These are phyloP conservation scores for Geosmithia putterillii DNA, from an alignment of 2,329 filamentous ascomycete genomes.

Conservation along the genomic window DNA sequence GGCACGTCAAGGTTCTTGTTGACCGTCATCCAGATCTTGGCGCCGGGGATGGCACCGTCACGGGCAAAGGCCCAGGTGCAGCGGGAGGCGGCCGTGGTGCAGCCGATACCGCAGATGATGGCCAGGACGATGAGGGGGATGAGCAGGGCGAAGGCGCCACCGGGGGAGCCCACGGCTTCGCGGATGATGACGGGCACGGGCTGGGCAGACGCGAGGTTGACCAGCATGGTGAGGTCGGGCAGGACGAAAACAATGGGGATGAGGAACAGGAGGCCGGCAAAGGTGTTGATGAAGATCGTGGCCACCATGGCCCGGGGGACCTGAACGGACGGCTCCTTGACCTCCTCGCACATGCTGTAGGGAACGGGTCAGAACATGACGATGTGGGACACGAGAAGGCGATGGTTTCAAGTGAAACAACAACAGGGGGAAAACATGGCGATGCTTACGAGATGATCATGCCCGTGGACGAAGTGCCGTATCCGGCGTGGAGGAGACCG, in stretches of 20 bases:
- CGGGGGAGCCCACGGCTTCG: constrained; percentile 45
- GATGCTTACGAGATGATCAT: constrained; percentile 63
- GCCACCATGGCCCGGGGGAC: constrained; percentile 63
- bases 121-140: constrained; percentile 54
- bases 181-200: constrained; percentile 54
- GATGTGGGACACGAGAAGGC: background rate
- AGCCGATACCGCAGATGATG: constrained; percentile 55
- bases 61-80: constrained; percentile 60
- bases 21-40: constrained; percentile 46
- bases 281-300: constrained; percentile 53
- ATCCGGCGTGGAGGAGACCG: constrained; percentile 59
- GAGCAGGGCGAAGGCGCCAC: constrained; percentile 49
- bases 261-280: constrained; percentile 55
- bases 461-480: constrained; percentile 63
- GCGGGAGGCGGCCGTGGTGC: constrained; percentile 56
- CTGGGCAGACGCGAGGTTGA: constrained; percentile 41
- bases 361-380: background rate
- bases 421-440: constrained; percentile 1
- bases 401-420: background rate
- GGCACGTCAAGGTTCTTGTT: constrained; percentile 52
- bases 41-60: constrained; percentile 57
- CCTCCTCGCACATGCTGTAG: constrained; percentile 60
- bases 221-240: constrained; percentile 44
- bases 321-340: constrained; percentile 50
- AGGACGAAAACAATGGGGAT: constrained; percentile 59